Conservation (phyloP, 441 rosid genomes). For the Brassica hybrid region DNA sequence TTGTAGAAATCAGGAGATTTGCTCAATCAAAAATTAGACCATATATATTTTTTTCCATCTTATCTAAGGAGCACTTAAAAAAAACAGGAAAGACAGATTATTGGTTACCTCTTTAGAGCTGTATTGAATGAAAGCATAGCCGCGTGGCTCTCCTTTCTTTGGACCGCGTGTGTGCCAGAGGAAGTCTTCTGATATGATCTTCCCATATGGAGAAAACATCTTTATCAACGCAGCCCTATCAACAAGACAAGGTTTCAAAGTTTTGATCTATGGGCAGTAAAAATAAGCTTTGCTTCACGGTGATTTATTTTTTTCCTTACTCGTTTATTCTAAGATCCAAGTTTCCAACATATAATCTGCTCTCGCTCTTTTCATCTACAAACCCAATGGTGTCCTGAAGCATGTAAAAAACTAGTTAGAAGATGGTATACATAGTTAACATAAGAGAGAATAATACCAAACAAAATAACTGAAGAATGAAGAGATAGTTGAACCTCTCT, state of each 20-base stretch:
- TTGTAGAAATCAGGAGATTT: constrained; percentile 62
- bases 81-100: constrained; percentile 24
- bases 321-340: constrained; percentile 88
- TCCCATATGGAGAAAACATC: constrained; percentile 93
- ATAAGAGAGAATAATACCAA: neutral
- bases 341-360: constrained; percentile 81
- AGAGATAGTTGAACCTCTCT: too few relatives aligned
- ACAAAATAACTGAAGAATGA: neutral
- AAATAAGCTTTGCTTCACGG: neutral
- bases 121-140: constrained; percentile 82
- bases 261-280: neutral
- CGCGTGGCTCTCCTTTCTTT: constrained; percentile 89
- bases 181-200: constrained; percentile 85
- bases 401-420: neutral
- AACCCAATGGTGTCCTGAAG: constrained; percentile 61
- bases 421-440: constrained; percentile 13
- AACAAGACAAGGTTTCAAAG: neutral
- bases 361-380: constrained; percentile 68
- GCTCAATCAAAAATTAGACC: constrained; percentile 22
- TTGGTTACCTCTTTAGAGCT: constrained; percentile 74
- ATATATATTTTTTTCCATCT: neutral
- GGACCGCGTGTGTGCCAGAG: constrained; percentile 96
- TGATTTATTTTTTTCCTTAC: constrained; percentile 46
- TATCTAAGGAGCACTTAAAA: neutral
- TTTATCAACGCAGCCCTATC: constrained; percentile 81